Evolutionary conservation across 306 rosid species (phyloP).

Genomic region (Hylodesmum podocarpum): DNA sequence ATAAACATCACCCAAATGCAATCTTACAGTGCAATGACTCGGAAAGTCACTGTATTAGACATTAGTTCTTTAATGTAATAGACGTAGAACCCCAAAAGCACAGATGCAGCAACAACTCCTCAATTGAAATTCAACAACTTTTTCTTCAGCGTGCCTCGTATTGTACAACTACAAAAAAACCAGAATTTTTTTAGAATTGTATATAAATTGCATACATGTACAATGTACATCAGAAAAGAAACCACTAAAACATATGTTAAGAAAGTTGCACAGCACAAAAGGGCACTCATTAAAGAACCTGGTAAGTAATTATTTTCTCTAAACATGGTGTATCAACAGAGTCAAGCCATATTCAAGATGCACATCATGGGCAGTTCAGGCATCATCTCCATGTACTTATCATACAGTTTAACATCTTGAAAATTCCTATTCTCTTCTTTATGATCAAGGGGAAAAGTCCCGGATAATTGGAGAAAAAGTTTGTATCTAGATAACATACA

Average conservation of each 20-base stretch:
- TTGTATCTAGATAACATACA: too few relatives aligned
- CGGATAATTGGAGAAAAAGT: too few relatives aligned
- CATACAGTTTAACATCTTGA: too few relatives aligned
- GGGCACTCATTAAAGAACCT: too few relatives aligned
- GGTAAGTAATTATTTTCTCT: background rate
- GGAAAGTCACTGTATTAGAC: background rate
- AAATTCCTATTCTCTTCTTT: too few relatives aligned
- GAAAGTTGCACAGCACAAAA: background rate
- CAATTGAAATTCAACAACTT: background rate
- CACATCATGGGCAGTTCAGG: background rate
- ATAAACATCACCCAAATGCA: background rate
- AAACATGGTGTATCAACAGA: background rate
- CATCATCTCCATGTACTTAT: too few relatives aligned
- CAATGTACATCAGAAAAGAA: background rate
- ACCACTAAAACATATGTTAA: background rate
- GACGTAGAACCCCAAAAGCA: background rate
- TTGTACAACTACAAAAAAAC: conserved; percentile 46
- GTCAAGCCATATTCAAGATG: background rate
- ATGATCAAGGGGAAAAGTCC: too few relatives aligned
- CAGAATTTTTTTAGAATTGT: background rate
- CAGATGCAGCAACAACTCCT: background rate
- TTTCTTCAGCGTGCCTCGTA: conserved; percentile 44
- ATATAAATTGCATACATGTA: background rate
- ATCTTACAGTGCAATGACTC: background rate
- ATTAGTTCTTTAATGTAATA: background rate